A percentile compares a stretch with the other conserved stretches of the same genome.
Conservation (phyloP, 495 filamentous ascomycete genomes). For the Neurospora tetraspora region DNA sequence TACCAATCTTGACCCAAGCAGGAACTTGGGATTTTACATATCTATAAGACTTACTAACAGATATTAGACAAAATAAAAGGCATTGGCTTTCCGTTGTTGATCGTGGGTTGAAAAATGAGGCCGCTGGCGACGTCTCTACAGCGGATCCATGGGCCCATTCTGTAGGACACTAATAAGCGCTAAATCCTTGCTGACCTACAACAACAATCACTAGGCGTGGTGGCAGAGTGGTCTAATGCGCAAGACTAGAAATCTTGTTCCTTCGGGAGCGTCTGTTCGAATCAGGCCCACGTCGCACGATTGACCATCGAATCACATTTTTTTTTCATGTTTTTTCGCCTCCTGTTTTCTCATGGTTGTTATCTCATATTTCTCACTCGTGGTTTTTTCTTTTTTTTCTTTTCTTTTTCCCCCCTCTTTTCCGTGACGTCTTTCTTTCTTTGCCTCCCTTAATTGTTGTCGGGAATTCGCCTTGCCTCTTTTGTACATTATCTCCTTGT, state of each 20-base stretch:
- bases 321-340: neutral
- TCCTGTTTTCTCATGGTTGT: too few species aligned
- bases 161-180: neutral
- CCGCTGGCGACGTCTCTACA: too few species aligned
- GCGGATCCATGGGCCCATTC: too few species aligned
- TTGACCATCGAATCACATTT: neutral
- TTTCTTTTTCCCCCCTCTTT: too few species aligned
- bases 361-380: too few species aligned
- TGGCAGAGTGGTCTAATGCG: neutral
- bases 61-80: neutral
- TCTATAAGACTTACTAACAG: neutral
- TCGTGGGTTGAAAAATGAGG: neutral
- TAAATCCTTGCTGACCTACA: neutral
- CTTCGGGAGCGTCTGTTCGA: neutral
- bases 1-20: neutral
- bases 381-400: too few species aligned
- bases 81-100: neutral
- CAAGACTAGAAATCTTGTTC: neutral
- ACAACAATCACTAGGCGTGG: neutral
- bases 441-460: too few species aligned
- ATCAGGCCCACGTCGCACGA: neutral
- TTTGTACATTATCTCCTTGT: too few species aligned
- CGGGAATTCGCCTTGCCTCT: too few species aligned
- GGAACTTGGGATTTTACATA: neutral
- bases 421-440: too few species aligned